Conservation (phyloP, 176 grass and related monocot genomes). For the Triticum timopheevii region DNA sequence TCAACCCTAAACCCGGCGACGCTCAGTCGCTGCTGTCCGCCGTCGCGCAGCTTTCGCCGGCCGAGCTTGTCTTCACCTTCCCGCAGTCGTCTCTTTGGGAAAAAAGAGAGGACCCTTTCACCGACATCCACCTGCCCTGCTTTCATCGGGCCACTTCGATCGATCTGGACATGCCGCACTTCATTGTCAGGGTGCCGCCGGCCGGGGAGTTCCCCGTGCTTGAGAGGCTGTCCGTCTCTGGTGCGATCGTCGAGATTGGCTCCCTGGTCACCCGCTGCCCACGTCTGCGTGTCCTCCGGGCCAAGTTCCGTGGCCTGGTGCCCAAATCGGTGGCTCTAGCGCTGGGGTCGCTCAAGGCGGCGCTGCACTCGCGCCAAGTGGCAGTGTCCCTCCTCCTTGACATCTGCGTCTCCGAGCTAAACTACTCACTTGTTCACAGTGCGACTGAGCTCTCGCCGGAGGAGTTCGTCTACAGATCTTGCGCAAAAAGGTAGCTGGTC, state of each 20-base stretch:
- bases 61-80: neutral
- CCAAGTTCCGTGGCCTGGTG: neutral
- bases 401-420: neutral
- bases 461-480: neutral
- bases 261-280: neutral
- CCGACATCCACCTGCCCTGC: neutral
- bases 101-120: neutral
- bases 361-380: neutral
- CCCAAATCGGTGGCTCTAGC: too few species aligned
- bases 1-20: neutral
- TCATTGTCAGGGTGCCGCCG: neutral
- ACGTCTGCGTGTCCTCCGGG: neutral
- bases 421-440: neutral
- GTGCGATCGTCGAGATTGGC: rapidly evolving
- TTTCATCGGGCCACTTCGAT: neutral
- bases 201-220: neutral
- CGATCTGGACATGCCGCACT: neutral
- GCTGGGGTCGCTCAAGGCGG: too few species aligned
- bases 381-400: neutral
- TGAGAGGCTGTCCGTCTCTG: neutral
- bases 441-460: neutral
- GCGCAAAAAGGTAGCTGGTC: neutral
- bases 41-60: neutral
- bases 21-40: neutral
- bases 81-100: neutral